Evolutionary conservation across 179 eudicot genomes (phyloP), one percentile per base, ranked within the genome.

Genomic region (Monotropa hypopitys): DNA sequence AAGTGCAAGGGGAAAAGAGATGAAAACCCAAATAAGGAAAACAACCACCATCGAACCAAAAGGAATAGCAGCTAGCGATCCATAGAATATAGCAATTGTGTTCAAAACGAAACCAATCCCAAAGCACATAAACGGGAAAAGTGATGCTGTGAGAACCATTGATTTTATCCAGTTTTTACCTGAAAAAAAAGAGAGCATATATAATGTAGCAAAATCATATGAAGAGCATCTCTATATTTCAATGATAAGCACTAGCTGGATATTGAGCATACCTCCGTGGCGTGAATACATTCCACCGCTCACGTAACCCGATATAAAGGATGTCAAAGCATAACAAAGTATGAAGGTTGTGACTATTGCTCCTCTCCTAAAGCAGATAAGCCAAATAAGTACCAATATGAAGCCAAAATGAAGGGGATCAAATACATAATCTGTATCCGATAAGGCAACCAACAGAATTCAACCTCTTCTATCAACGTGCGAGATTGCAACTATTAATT

Each of bases 201-300:
- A 82, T 70, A 30, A 32, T 32, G 49, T 18, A 54, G 23, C 2
- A 28, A 50, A 65, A 30, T 20, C 42, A 18, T 28, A 28, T 8
- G 42, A 6, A 18, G 16, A 62, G 2, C 18, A 62, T 10, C 3
- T 9, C 20, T 26, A 10, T 26, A 2, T 26, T 43, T 59, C 57
- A 28, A 40, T 59, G 40, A 61, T 12, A 66, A 51, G 28, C 66
- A 38, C 20, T 21, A 73, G 47, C 5, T 9, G 49, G 33, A 73
- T 23, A 10, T 21, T n/a, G 49, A 54, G 74, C 90, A 84, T 89
- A 92, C 98, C 98, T 16, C 97, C 98, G 69, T 86, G 80, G 81
- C 97, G 96, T 45, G 94, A 88, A 72, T 94, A 90, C 94, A 94
- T 92, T 83, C 97, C 97, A 69, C 98, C 97, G 79, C 98, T 94